These are phyloP conservation scores for Bryoglossum gracile DNA, from an alignment of 495 filamentous ascomycete species.

Conservation along the genomic window DNA sequence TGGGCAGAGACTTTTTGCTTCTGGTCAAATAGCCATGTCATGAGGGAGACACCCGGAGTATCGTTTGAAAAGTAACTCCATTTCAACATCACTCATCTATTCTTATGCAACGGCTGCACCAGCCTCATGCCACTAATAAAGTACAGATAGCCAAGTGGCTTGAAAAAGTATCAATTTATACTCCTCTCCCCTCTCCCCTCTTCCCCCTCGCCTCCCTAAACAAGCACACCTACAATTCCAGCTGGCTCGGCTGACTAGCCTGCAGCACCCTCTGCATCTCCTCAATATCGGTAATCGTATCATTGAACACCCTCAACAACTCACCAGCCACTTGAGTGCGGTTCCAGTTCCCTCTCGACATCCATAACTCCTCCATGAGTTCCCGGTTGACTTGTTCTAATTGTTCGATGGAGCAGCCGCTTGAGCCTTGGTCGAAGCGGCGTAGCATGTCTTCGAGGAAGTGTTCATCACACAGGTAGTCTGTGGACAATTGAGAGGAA, in stretches of 20 bases:
- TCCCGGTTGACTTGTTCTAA: constrained; percentile 88
- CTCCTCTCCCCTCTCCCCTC: no score
- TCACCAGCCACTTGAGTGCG: constrained; percentile 57
- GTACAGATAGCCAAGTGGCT: no score
- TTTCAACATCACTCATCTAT: no score
- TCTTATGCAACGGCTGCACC: no score
- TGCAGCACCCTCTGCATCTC: constrained; percentile 24
- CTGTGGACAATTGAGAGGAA: constrained; percentile 29
- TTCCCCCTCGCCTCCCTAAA: no score
- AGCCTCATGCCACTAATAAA: no score
- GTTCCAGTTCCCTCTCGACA: constrained; percentile 68
- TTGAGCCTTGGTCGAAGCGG: constrained; percentile 54
- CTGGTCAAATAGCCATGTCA: no score
- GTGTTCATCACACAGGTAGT: constrained; percentile 51
- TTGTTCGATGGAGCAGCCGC: constrained; percentile 84
- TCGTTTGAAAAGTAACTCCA: no score
- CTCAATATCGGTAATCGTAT: constrained; percentile 73
- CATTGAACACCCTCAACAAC: constrained; percentile 65
- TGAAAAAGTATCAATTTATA: no score
- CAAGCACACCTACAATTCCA: not conserved
- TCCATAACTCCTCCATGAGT: constrained; percentile 87
- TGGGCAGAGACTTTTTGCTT: no score
- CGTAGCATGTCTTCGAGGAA: constrained; percentile 49
- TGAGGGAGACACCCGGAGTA: no score
- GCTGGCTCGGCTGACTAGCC: constrained; percentile 18